phyloP scores from a whole-genome alignment of 225 moss, liverwort and hornwort genomes.

The Neckera pumila region DNA sequence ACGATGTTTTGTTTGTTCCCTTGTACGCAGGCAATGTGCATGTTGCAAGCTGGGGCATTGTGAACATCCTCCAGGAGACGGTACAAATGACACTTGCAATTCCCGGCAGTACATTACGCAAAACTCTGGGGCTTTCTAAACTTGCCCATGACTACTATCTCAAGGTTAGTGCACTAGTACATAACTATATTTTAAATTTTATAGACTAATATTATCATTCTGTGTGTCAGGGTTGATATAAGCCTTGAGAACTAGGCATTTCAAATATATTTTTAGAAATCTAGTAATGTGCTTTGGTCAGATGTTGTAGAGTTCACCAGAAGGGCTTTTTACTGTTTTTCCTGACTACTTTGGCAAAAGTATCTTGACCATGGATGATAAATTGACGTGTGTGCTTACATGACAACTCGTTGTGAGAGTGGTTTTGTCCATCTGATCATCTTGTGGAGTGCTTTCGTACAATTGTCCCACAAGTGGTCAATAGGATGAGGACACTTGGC shows the following conservation, averaged over 20 bases:
- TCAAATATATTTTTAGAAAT: neutral
- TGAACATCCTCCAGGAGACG: constrained; percentile 55
- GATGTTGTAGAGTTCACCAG: neutral
- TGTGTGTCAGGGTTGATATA: neutral
- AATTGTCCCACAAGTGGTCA: neutral
- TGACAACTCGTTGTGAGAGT: neutral
- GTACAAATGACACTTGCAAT: constrained; percentile 81
- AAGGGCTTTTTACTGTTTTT: neutral
- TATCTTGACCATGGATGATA: neutral
- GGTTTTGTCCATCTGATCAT: neutral
- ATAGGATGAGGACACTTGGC: neutral
- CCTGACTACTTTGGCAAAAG: neutral
- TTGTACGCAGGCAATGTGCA: constrained; percentile 59
- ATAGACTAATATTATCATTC: neutral
- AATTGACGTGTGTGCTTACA: neutral
- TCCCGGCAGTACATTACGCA: constrained; percentile 63
- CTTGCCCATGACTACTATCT: constrained; percentile 69
- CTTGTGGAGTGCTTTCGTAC: neutral
- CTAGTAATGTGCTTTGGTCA: neutral
- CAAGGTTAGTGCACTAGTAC: constrained; percentile 36
- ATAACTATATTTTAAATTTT: neutral
- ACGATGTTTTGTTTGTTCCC: neutral
- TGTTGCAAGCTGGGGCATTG: constrained; percentile 75
- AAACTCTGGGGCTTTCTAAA: constrained; percentile 59
- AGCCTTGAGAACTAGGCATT: neutral